A percentile compares a stretch with the other conserved stretches of the same genome.
Conservation (phyloP, 805 yeast genomes). For the Kluyveromyces wickerhamii region DNA sequence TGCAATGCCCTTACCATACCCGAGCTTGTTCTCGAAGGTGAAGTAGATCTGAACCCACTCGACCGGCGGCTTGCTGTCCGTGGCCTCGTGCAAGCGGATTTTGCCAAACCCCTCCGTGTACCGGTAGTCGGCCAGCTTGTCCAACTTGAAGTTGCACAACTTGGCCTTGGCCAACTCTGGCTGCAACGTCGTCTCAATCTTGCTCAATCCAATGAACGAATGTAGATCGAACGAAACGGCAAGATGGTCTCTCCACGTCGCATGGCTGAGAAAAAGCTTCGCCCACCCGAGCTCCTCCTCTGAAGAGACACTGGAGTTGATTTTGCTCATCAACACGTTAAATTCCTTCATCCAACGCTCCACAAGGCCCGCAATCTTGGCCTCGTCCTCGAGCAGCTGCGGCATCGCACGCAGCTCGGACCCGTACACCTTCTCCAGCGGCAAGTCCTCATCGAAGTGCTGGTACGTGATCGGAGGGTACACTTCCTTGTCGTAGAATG, state of each 20-base stretch:
- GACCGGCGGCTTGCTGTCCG: slow-evolving; percentile 24
- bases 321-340: slow-evolving; percentile 17
- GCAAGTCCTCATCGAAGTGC: slow-evolving; percentile 22
- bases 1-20: slow-evolving; percentile 29
- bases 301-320: slow-evolving; percentile 9
- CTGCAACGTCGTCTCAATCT: slow-evolving; percentile 18
- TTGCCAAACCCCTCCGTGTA: slow-evolving; percentile 26
- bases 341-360: slow-evolving; percentile 28
- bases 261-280: slow-evolving; percentile 22
- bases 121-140: slow-evolving; percentile 25
- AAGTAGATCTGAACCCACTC: slow-evolving; percentile 32
- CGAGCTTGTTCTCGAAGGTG: slow-evolving; percentile 28
- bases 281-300: slow-evolving; percentile 10
- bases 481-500: slow-evolving; percentile 13
- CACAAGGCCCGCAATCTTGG: slow-evolving; percentile 18
- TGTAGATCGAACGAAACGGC: slow-evolving; percentile 29
- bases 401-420: slow-evolving; percentile 21
- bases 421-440: slow-evolving; percentile 26
- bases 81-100: slow-evolving; percentile 24
- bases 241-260: slow-evolving; percentile 35
- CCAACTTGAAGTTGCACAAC: slow-evolving; percentile 25
- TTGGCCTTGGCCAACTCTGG: slow-evolving; percentile 14
- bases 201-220: slow-evolving; percentile 27
- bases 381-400: slow-evolving; percentile 19
- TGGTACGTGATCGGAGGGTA: slow-evolving; percentile 18